phyloP scores from a whole-genome alignment of 2,329 filamentous ascomycete genomes.

The Pseudocercospora vitis region DNA sequence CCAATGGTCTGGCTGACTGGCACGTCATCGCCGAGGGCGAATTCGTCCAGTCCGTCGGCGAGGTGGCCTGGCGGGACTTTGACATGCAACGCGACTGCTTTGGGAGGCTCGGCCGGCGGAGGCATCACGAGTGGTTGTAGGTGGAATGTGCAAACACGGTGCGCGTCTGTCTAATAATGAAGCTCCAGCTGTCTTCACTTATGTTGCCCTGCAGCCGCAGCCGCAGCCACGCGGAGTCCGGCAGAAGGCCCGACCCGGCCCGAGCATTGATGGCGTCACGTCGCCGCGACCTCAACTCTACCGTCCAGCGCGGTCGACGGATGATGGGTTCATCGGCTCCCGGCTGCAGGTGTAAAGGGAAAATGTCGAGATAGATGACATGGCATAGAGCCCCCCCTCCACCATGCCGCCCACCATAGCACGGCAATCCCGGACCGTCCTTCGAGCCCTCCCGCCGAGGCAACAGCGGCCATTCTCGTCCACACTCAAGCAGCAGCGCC shows the following conservation, averaged over 20 bases:
- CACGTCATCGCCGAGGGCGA: constrained; percentile 30
- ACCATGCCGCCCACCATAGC: constrained; percentile 15
- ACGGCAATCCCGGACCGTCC: constrained; percentile 10
- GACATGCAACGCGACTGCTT: constrained; percentile 32
- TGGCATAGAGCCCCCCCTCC: constrained; percentile 2
- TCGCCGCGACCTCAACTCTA: no score
- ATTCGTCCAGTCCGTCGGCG: constrained; percentile 30
- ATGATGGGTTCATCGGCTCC: no score
- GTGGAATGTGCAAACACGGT: no score
- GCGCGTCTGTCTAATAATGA: no score
- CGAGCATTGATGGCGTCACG: not conserved
- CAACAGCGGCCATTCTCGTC: constrained; percentile 21
- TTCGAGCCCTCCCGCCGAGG: constrained; percentile 8
- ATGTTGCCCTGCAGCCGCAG: not conserved
- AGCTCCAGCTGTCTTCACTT: not conserved
- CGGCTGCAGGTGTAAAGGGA: no score
- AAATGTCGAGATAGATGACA: not conserved
- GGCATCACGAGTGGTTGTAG: constrained; percentile 18
- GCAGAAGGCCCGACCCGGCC: not conserved
- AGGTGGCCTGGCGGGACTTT: constrained; percentile 38
- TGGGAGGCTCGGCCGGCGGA: constrained; percentile 33
- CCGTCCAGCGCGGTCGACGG: no score
- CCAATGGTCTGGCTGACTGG: constrained; percentile 47
- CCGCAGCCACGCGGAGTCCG: not conserved
- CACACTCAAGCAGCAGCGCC: constrained; percentile 21